Evolutionary conservation across 148 eudicot genomes (phyloP).

Genomic region (Camellia sinensis): DNA sequence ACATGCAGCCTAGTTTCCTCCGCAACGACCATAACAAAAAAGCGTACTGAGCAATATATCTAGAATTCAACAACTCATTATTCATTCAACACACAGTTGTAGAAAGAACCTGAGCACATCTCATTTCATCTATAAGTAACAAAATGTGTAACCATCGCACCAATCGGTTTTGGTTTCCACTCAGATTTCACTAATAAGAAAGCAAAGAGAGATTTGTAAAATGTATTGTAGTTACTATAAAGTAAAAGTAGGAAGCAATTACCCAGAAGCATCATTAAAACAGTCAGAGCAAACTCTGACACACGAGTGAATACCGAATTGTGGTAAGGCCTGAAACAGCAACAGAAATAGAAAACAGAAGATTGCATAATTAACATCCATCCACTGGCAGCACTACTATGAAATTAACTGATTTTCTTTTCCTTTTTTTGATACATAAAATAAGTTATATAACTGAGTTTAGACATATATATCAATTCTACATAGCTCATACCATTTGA

Average conservation of each 20-base stretch:
- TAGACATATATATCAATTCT: background rate
- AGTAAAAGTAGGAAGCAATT: conserved; percentile 21
- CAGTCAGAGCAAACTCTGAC: conserved; percentile 97
- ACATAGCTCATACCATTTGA: conserved; percentile 65
- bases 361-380: conserved; percentile 4
- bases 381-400: background rate
- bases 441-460: background rate
- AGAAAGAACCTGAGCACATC: background rate
- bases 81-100: background rate
- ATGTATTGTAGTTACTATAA: background rate
- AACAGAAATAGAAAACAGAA: conserved; percentile 11
- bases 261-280: conserved; percentile 69
- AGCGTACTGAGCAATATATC: background rate
- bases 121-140: background rate
- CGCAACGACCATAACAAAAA: background rate
- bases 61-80: background rate
- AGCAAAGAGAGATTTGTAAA: background rate
- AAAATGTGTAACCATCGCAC: background rate
- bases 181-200: background rate
- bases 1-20: background rate
- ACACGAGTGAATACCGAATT: conserved; percentile 67
- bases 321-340: conserved; percentile 76
- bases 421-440: background rate
- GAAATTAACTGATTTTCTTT: background rate
- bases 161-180: background rate